Evolutionary conservation across 306 rosid genomes (phyloP).

Genomic region (Medicago ruthenica): DNA sequence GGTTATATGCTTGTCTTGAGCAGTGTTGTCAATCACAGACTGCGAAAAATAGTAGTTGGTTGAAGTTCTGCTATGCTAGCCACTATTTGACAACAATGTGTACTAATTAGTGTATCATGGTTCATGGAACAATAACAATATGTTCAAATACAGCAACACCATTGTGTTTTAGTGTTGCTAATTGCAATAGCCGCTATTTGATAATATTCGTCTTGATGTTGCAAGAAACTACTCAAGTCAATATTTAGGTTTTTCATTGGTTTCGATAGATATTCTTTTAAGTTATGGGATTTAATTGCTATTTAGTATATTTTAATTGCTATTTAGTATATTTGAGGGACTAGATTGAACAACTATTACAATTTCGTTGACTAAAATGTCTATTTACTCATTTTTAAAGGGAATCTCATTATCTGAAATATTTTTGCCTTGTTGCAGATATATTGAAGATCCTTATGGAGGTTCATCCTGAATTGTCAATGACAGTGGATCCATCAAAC

Average conservation of each 20-base stretch:
- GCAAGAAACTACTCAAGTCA: not conserved
- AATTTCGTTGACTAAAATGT: too few relatives aligned
- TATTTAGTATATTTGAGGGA: too few relatives aligned
- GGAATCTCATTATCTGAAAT: not conserved
- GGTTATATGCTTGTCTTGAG: not conserved
- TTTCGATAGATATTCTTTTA: too few relatives aligned
- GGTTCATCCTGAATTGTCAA: conserved; percentile 77
- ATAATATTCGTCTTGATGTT: not conserved
- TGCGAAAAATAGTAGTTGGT: not conserved
- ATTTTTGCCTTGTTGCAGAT: conserved; percentile 57
- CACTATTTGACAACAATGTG: not conserved
- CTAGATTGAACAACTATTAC: too few relatives aligned
- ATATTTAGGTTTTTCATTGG: not conserved
- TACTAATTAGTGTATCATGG: too few relatives aligned
- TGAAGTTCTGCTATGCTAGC: not conserved
- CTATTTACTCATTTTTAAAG: not conserved
- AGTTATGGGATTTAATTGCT: too few relatives aligned
- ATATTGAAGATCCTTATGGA: conserved; percentile 77
- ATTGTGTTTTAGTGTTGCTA: not conserved
- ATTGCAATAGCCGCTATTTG: not conserved
- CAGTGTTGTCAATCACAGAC: not conserved
- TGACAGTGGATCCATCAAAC: conserved; percentile 93
- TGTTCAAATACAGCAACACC: not conserved
- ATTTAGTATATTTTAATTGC: too few relatives aligned
- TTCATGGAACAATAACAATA: not conserved